Evolutionary conservation across 768 basidiomycete genomes (phyloP).

Genomic region (Xerocomellus amylosporus): DNA sequence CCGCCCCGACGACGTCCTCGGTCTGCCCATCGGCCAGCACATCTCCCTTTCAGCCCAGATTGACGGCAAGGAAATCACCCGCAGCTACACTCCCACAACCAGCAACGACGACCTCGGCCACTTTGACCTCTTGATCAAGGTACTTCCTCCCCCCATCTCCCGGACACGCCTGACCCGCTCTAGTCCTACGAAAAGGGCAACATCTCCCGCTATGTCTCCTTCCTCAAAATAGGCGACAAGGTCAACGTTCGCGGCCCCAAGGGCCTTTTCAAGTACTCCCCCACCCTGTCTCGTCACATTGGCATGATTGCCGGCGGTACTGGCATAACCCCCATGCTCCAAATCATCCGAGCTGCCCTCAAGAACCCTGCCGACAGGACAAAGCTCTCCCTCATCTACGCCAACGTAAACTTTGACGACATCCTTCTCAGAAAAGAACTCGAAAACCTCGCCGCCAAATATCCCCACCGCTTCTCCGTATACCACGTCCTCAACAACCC

Average conservation of each 20-base stretch:
- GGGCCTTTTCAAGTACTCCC: slow-evolving; percentile 86
- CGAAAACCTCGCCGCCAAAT: slow-evolving; percentile 65
- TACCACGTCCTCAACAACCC: slow-evolving; percentile 95
- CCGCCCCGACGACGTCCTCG: slow-evolving; percentile 69
- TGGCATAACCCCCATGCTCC: slow-evolving; percentile 98
- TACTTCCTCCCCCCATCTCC: slow-evolving; percentile 28
- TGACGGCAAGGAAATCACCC: slow-evolving; percentile 82
- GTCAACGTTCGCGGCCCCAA: slow-evolving; percentile 94
- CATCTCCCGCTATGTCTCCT: slow-evolving; percentile 82
- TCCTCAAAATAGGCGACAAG: slow-evolving; percentile 83
- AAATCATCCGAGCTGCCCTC: slow-evolving; percentile 92
- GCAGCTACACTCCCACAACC: slow-evolving; percentile 95
- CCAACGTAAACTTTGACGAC: slow-evolving; percentile 91
- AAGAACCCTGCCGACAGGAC: slow-evolving; percentile 87
- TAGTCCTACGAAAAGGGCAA: slow-evolving; percentile 97
- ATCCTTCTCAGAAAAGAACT: slow-evolving; percentile 89
- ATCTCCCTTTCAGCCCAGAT: slow-evolving; percentile 90
- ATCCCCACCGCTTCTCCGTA: slow-evolving; percentile 71
- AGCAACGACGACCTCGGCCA: slow-evolving; percentile 89
- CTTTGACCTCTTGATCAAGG: slow-evolving; percentile 98
- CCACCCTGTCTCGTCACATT: slow-evolving; percentile 69
- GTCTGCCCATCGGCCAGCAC: slow-evolving; percentile 96
- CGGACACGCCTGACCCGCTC: neutral
- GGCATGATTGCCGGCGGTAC: slow-evolving; percentile 99
- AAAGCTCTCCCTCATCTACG: slow-evolving; percentile 85